Evolutionary conservation across 495 filamentous ascomycete species (phyloP).

Genomic region (Hyaloscypha variabilis): DNA sequence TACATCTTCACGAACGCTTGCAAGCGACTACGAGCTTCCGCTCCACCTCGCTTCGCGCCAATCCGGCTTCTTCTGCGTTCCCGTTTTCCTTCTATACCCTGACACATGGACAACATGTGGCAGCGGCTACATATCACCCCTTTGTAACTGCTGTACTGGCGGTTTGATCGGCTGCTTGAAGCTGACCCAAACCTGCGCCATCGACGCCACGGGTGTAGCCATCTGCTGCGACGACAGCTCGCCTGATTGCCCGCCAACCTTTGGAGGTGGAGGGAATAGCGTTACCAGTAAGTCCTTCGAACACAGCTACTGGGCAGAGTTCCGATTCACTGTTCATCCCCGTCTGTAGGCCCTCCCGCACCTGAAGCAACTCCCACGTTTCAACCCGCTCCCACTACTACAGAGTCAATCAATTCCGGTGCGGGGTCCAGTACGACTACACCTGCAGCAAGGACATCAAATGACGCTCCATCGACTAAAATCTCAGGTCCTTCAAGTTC

Average conservation of each 20-base stretch:
- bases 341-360: no score
- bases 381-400: not conserved
- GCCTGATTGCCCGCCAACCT: not conserved
- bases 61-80: not conserved
- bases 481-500: conserved; percentile 12
- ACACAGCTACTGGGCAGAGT: not conserved
- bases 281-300: not conserved
- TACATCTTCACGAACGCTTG: not conserved
- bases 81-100: not conserved
- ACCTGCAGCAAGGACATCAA: not conserved
- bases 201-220: not conserved
- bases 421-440: not conserved
- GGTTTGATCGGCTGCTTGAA: not conserved
- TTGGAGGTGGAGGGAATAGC: not conserved
- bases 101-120: not conserved
- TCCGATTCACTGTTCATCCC: not conserved
- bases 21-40: not conserved
- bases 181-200: not conserved
- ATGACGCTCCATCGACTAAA: conserved; percentile 27
- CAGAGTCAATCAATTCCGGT: not conserved
- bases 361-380: no score
- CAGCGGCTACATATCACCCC: not conserved
- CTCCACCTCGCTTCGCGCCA: not conserved
- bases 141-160: not conserved
- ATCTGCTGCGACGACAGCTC: not conserved